Base-by-base conservation (phyloP, 202 grass and related monocot genomes). In the Hordeum pubiflorum region DNA sequence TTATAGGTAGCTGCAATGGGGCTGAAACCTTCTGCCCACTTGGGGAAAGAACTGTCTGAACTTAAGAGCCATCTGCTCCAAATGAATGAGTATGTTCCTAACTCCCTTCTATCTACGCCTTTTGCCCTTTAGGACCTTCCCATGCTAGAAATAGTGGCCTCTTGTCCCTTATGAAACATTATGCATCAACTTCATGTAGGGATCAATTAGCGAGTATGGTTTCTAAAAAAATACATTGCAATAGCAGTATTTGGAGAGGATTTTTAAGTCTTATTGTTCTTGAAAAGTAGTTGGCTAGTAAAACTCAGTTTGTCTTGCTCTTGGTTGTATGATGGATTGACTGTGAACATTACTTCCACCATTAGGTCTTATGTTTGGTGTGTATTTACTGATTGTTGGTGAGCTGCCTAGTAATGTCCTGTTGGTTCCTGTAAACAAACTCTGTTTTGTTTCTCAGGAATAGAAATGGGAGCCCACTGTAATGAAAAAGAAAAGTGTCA, bases 11-110 rank as follows among this genome's bases (percentile, higher is more conserved):
- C 95, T 32, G 84, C 92, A 27, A 86, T 98, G 73, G 95, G 95
- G 15, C 11, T 98, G 74, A 91, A 87, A 57, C 95, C 95, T 87
- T 86, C 94, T 82, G 81, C 80, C 18, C 92, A 94, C 66, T 85
- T 98, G 85, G 95, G 95, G 80, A 92, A 89, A 87, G 90, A 94
- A 84, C 88, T 98, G 86, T 68, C 69, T 84, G 81, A 93, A 78
- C 86, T 98, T 27, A 84, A 88, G 70, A 73, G 79, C 14, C 84
- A 88, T 84, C 90, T 98, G 27, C 92, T 93, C 74, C 76, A 75
- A 74, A 39, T 94, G 78, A 98, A 98, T 60, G 86, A 91, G 95
- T 98, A 94, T 65, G 91, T 79, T 43, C n/a, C 40, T 54, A 61
- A 63, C 37, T 55, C 21, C 36, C 12, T 44, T 33, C 52, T 2